Evolutionary conservation across 148 eudicot species (phyloP).

Genomic region (Rhododendron henanense): DNA sequence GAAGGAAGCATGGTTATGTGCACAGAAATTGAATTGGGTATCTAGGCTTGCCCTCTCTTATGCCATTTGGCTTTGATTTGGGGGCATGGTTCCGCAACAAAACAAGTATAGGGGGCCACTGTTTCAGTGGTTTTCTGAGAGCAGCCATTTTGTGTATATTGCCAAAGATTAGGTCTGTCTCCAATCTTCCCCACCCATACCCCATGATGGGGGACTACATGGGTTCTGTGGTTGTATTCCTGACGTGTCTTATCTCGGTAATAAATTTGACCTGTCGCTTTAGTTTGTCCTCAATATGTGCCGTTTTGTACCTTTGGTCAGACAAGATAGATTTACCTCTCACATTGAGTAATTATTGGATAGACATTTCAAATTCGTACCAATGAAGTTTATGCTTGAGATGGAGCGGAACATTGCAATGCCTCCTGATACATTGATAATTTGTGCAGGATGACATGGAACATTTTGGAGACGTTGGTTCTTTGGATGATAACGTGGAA

Average conservation of each 20-base stretch:
- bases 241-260: background rate
- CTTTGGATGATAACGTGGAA: conserved; percentile 89
- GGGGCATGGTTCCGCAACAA: too few species aligned
- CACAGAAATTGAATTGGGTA: too few species aligned
- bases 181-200: too few species aligned
- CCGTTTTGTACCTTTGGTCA: background rate
- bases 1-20: too few species aligned
- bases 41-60: too few species aligned
- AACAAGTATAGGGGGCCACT: too few species aligned
- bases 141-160: too few species aligned
- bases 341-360: background rate
- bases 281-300: background rate
- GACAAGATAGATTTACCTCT: background rate
- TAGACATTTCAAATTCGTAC: background rate
- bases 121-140: too few species aligned
- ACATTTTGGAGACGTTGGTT: conserved; percentile 90
- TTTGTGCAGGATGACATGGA: conserved; percentile 85
- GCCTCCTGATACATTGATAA: conserved; percentile 8
- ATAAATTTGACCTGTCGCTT: background rate
- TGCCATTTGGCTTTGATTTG: too few species aligned
- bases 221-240: background rate
- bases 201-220: too few species aligned
- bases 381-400: background rate
- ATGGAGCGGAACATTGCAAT: background rate
- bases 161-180: too few species aligned